phyloP scores from a whole-genome alignment of 192 early-diverging fungal genomes.

The Podila minutissima region DNA sequence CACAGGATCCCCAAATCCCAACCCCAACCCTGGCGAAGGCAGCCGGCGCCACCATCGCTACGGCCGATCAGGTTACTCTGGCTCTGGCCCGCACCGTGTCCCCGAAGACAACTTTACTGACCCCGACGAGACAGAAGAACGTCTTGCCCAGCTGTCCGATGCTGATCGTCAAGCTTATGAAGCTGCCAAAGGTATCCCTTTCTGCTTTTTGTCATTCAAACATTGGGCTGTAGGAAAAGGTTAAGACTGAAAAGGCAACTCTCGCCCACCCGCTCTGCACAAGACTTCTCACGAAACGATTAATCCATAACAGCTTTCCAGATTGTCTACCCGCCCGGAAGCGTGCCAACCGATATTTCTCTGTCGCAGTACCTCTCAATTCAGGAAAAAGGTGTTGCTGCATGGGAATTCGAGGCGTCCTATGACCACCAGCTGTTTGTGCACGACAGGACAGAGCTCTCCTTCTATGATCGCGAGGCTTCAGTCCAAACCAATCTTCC shows the following conservation, averaged over 20 bases:
- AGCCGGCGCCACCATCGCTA: neutral
- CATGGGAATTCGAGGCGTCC: slow-evolving; percentile 84
- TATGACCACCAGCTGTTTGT: slow-evolving; percentile 69
- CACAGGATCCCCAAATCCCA: slow-evolving; percentile 9
- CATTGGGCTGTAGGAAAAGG: no score
- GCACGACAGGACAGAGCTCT: slow-evolving; percentile 76
- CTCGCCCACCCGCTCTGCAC: neutral
- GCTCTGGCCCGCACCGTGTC: slow-evolving; percentile 24
- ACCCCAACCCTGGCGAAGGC: neutral
- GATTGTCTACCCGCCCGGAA: slow-evolving; percentile 75
- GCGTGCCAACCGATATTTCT: slow-evolving; percentile 80
- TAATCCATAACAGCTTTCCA: slow-evolving; percentile 65
- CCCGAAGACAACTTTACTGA: slow-evolving; percentile 28
- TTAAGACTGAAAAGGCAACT: no score
- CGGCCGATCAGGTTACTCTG: neutral
- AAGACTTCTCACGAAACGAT: no score
- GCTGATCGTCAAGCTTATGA: slow-evolving; percentile 35
- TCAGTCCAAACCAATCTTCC: slow-evolving; percentile 86
- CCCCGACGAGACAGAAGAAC: slow-evolving; percentile 25
- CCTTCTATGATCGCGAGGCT: slow-evolving; percentile 76
- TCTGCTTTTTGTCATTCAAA: neutral
- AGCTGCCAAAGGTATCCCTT: slow-evolving; percentile 21
- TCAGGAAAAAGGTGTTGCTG: slow-evolving; percentile 84
- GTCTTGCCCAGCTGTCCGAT: slow-evolving; percentile 26
- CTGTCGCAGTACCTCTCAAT: slow-evolving; percentile 78